Conservation (phyloP, 768 basidiomycete species). For the Scleroderma bovista region DNA sequence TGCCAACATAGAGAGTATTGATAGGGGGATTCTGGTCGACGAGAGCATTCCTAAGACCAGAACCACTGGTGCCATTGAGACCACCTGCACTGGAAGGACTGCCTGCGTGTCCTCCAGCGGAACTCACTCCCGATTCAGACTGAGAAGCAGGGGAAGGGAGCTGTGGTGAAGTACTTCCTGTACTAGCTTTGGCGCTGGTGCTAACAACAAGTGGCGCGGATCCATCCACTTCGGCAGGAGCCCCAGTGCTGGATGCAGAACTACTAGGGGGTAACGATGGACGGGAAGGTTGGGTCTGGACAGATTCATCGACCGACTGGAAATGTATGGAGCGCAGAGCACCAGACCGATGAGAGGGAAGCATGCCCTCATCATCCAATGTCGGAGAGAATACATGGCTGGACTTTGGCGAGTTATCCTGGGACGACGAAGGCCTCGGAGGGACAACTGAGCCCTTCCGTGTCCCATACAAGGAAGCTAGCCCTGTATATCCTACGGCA, state of each 20-base stretch:
- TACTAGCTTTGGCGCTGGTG: constrained; percentile 34
- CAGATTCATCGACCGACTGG: constrained; percentile 22
- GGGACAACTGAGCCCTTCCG: constrained; percentile 20
- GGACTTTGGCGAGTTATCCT: constrained; percentile 21
- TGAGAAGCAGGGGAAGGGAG: constrained; percentile 72
- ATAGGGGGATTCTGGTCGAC: constrained; percentile 96
- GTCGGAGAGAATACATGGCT: constrained; percentile 19
- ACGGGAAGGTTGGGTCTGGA: constrained; percentile 13
- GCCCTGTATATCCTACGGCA: constrained; percentile 10
- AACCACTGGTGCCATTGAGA: constrained; percentile 14
- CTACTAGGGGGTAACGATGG: constrained; percentile 35
- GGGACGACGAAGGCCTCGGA: constrained; percentile 21
- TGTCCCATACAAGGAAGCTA: constrained; percentile 23
- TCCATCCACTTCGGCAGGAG: constrained; percentile 33
- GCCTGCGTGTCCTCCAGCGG: constrained; percentile 21
- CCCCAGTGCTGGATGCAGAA: constrained; percentile 38
- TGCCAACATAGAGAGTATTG: constrained; percentile 99
- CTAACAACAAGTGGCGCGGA: constrained; percentile 38
- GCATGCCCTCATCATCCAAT: constrained; percentile 28
- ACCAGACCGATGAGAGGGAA: constrained; percentile 26
- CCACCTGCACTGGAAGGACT: constrained; percentile 28
- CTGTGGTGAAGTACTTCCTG: constrained; percentile 54
- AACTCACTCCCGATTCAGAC: constrained; percentile 44
- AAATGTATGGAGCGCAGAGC: constrained; percentile 23
- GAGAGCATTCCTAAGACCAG: constrained; percentile 32